Evolutionary conservation across 768 basidiomycete genomes (phyloP).

Genomic region (Lyophyllum semitale): DNA sequence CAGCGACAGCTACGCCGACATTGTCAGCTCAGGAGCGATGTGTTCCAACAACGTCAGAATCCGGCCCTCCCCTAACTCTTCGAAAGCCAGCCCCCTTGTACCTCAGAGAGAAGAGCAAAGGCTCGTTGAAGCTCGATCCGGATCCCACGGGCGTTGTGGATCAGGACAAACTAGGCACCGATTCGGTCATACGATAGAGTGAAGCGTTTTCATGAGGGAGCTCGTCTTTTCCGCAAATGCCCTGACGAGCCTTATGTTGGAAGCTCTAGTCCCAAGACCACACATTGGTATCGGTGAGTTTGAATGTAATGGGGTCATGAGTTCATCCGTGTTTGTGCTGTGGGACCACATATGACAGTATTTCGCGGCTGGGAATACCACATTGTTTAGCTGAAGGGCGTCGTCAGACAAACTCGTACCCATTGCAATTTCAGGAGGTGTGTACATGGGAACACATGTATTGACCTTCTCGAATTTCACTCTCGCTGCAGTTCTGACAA

Average conservation of each 20-base stretch:
- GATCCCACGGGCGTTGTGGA: slow-evolving; percentile 63
- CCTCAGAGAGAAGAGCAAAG: slow-evolving; percentile 43
- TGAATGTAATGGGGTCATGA: slow-evolving; percentile 58
- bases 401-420: too few species aligned
- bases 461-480: too few species aligned
- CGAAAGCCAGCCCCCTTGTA: slow-evolving; percentile 55
- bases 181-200: slow-evolving; percentile 54
- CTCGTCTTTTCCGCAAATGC: slow-evolving; percentile 52
- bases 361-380: too few species aligned
- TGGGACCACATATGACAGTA: too few species aligned
- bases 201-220: slow-evolving; percentile 58
- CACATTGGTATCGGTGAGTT: slow-evolving; percentile 61
- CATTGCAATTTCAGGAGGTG: too few species aligned
- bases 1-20: slow-evolving; percentile 67
- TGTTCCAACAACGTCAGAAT: slow-evolving; percentile 66
- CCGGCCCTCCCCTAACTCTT: slow-evolving; percentile 61
- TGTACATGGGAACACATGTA: too few species aligned
- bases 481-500: too few species aligned
- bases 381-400: too few species aligned
- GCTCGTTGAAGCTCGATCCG: slow-evolving; percentile 37
- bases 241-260: slow-evolving; percentile 51
- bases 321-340: slow-evolving; percentile 46
- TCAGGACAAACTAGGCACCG: slow-evolving; percentile 63
- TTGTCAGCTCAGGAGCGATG: slow-evolving; percentile 57
- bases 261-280: slow-evolving; percentile 45